A percentile compares a stretch with the other conserved stretches of the same genome.
Evolutionary conservation across 306 rosid genomes (phyloP).

Genomic region (Rosa rugosa): DNA sequence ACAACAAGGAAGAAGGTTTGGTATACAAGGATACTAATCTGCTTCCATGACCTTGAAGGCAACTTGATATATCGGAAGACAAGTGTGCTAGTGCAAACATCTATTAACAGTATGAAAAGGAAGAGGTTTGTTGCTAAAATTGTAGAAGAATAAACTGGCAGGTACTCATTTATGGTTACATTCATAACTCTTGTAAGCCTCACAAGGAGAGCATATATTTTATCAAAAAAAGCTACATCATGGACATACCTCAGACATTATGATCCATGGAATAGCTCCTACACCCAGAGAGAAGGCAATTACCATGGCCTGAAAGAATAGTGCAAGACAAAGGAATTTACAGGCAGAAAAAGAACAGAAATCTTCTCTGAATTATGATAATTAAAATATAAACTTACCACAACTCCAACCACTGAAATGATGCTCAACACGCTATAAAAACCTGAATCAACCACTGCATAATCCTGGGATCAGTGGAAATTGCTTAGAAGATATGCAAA

Average conservation of each 20-base stretch:
- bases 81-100: neutral
- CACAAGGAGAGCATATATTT: neutral
- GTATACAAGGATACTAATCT: neutral
- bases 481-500: slow-evolving; percentile 10
- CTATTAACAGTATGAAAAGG: neutral
- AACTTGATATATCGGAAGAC: neutral
- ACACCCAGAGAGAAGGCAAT: slow-evolving; percentile 78
- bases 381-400: slow-evolving; percentile 54
- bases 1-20: neutral
- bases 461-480: slow-evolving; percentile 44
- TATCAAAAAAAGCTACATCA: neutral
- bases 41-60: neutral
- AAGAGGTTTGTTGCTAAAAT: neutral
- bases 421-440: slow-evolving; percentile 49
- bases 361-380: neutral
- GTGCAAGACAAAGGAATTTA: slow-evolving; percentile 23
- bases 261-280: slow-evolving; percentile 98
- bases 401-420: slow-evolving; percentile 71
- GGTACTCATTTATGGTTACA: neutral
- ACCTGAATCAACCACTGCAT: slow-evolving; percentile 41
- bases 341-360: neutral
- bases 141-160: neutral
- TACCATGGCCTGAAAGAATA: slow-evolving; percentile 70
- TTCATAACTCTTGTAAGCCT: neutral
- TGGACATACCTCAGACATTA: slow-evolving; percentile 92